Evolutionary conservation across 495 filamentous ascomycete genomes (phyloP), one percentile per base, ranked within the genome.

Genomic region (Poronia punctata): DNA sequence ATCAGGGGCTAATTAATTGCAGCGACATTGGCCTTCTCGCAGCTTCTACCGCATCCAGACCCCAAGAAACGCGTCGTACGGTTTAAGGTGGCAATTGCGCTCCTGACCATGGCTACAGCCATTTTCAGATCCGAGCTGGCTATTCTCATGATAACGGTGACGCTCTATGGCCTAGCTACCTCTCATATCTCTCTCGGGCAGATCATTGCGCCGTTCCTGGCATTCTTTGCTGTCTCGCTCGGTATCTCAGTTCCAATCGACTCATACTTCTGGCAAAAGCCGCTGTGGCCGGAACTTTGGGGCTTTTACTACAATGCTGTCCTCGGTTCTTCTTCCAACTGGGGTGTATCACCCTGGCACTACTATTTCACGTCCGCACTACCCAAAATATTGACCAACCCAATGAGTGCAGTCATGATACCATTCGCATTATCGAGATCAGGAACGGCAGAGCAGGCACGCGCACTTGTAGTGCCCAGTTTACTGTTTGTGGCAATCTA

Each of bases 281-380:
- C 82, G 1, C 57, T 95, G 11, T 99, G 93, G 93, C 88, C 92
- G 1, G 92, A 99, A 54, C 74, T 93, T 28, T 76, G 75, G 39
- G 87, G 79, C 4, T 97, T 99, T 71, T 80, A 81, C 52, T 99
- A 81, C 74, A 99, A 99, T 62, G 84, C 88, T 18, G 58, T 97
- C 24, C 72, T 85, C 46, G 80, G 82, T 37, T 74, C 76, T 40
- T 78, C 86, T 0, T 79, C 80, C 9, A 81, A 81, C 40, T 97
- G 92, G 92, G 93, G 93, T 17, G 84, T 82, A 6, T 80, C 81
- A 7, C 83, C 86, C 4, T 90, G 78, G 77, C 70, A 82, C 42
- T 90, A 79, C 61, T 99, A 99, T 61, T 87, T 86, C 65, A 64
- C 72, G 26, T 83, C 81, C 23, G 79, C 88, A 3, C 62, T 97